Conservation (phyloP, 768 basidiomycete species). For the Ephemerocybe angulata region DNA sequence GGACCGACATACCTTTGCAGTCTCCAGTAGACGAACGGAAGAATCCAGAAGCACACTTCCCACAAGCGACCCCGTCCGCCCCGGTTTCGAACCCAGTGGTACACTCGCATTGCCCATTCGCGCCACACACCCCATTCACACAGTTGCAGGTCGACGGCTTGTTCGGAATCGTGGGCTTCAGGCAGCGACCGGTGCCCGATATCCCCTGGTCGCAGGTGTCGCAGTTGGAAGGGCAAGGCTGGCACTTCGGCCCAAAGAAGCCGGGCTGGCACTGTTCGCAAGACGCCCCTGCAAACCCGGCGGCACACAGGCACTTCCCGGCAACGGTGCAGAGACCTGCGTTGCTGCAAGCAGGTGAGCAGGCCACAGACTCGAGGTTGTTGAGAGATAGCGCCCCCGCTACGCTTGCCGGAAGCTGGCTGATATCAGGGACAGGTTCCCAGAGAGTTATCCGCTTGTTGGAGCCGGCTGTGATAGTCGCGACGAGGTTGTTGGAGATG, state of each 20-base stretch:
- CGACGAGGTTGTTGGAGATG: conserved; percentile 58
- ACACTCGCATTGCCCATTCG: conserved; percentile 70
- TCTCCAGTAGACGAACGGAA: conserved; percentile 67
- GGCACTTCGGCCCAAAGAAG: conserved; percentile 73
- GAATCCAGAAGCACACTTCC: conserved; percentile 71
- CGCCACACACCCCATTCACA: conserved; percentile 70
- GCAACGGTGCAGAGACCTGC: conserved; percentile 67
- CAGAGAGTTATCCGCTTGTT: conserved; percentile 66
- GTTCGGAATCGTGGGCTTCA: conserved; percentile 45
- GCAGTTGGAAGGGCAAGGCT: conserved; percentile 68
- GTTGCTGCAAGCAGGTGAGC: conserved; percentile 72
- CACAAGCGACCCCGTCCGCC: conserved; percentile 71
- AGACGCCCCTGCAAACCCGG: conserved; percentile 72
- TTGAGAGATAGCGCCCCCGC: conserved; percentile 55
- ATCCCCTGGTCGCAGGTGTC: conserved; percentile 74
- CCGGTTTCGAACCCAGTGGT: conserved; percentile 72
- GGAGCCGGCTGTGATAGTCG: conserved; percentile 27
- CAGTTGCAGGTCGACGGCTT: conserved; percentile 74
- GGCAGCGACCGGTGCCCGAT: conserved; percentile 71
- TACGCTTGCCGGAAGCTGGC: conserved; percentile 56
- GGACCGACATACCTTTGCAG: conserved; percentile 61
- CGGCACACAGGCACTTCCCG: conserved; percentile 67
- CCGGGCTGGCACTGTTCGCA: conserved; percentile 77
- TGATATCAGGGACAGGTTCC: conserved; percentile 73
- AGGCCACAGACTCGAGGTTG: conserved; percentile 68